phyloP scores from a whole-genome alignment of 108 stramenopile genomes.

The Skeletonema marinoi region DNA sequence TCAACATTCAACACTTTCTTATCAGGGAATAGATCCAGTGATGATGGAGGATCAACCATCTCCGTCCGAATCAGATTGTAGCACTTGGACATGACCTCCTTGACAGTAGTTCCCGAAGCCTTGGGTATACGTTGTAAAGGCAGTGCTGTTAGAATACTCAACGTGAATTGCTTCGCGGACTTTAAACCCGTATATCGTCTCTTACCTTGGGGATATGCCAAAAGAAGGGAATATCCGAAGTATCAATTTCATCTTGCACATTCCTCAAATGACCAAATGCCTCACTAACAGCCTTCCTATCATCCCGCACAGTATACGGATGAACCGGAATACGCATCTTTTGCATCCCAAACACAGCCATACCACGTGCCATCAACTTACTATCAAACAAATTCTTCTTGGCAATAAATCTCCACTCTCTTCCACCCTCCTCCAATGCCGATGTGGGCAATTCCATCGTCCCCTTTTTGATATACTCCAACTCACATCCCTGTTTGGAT shows the following conservation, averaged over 20 bases:
- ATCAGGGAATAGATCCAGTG: slow-evolving; percentile 18
- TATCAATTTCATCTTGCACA: slow-evolving; percentile 16
- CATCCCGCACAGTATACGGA: slow-evolving; percentile 6
- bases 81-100: slow-evolving; percentile 30
- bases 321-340: slow-evolving; percentile 44
- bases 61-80: slow-evolving; percentile 34
- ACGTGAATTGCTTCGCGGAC: too few species aligned
- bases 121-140: neutral
- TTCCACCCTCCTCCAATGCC: slow-evolving; percentile 14
- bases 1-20: slow-evolving; percentile 38
- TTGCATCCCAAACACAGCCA: slow-evolving; percentile 37
- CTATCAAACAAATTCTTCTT: slow-evolving; percentile 32
- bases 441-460: neutral
- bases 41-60: slow-evolving; percentile 34
- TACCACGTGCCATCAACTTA: slow-evolving; percentile 36
- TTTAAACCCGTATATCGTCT: too few species aligned
- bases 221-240: slow-evolving; percentile 33
- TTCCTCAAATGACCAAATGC: slow-evolving; percentile 25
- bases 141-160: too few species aligned
- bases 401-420: slow-evolving; percentile 28
- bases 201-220: slow-evolving; percentile 39
- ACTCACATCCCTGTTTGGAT: slow-evolving; percentile 18
- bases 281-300: slow-evolving; percentile 11
- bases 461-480: slow-evolving; percentile 18
- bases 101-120: slow-evolving; percentile 41